Base-by-base conservation (phyloP, 805 yeast species). In the Cyberlindnera nakhonratchasimensis region DNA sequence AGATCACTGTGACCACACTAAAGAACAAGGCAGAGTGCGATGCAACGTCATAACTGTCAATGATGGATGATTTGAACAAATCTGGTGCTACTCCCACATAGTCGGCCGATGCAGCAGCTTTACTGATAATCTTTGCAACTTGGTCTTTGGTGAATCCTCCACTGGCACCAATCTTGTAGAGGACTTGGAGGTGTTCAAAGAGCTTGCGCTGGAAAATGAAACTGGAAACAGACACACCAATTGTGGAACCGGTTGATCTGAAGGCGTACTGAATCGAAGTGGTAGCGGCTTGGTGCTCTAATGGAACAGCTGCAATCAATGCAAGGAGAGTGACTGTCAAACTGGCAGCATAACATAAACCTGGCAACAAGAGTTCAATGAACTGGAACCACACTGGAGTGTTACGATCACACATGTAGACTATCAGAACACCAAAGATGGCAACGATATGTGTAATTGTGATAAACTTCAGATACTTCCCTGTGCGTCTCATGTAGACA, bases 251-350 rank as follows among this genome's bases (percentile, higher is more conserved):
- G 1, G 89, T 81, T 9, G 91, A 82, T 55, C 95, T 72, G 67
- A 85, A 87, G 0, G 90, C 89, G 60, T 90, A 89, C 57, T 87
- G 95, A 44, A 90, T 85, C 0, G 96, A 86, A 0, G 96, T 89
- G 3, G 91, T 83, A 17, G 88, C 74, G 1, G 96, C 96, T 62
- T 87, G 96, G 55, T 71, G 75, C 39, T 75, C 71, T 18, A 69
- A 62, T 9, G 84, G 80, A 2, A 83, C 93, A 2, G 93, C 77
- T 0, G 93, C 81, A 40, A 87, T 83, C 62, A 87, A 70, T 0
- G 95, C 84, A 26, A 86, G 63, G 36, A 87, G 65, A 0, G 90
- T 79, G 2, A 85, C 77, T 0, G 95, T 86, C 47, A 86, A 69
- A 59, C 79, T 70, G 4, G 77, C 65, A 1, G 95, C 77, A 51